Evolutionary conservation across 345 rosid species (phyloP), one percentile per base, ranked within the genome.

Genomic region (Cardamine chenopodiifolia): DNA sequence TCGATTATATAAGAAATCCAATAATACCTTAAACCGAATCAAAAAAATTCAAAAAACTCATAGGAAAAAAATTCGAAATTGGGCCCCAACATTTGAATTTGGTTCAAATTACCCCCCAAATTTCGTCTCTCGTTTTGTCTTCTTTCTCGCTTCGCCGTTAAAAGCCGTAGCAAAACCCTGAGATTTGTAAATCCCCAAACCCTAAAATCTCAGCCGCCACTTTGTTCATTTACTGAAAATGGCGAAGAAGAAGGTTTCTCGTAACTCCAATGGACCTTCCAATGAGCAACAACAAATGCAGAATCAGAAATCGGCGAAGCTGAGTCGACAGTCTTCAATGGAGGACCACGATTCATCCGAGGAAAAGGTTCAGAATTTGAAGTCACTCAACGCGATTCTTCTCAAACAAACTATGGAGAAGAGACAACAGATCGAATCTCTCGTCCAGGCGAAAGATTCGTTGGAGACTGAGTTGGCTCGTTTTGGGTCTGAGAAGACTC

Each of bases 381-480:
- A 87, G 66, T 73, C 83, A 2, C 92, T 91, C 54, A 90, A 90
- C 78, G 61, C 76, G 20, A 10, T 85, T 66, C 97, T 94, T 39
- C 70, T 91, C 66, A 86, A 86, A 62, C 86, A 87, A 80, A 83
- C 88, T 0, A 11, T 80, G 72, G 91, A 87, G 54, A 68, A 65
- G 65, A 75, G 93, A 35, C 88, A 85, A 13, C 85, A 87, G 82
- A 81, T 87, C 28, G 87, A 85, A 60, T 81, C 85, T 8, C 78
- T 94, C 71, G 64, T 26, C 59, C 82, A 82, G 18, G 83, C 81
- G 28, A 86, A 84, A 34, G 75, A 75, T 7, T 80, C 68, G 44
- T 75, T 90, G 60, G 89, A 91, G 83, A 15, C 65, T 52, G 80
- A 91, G 80, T 32, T 91, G 72, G 14, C 66, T 57, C 62, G 62